Evolutionary conservation across 78 protist species (phyloP), one percentile per base, ranked within the genome.

Genomic region (Dictyostelium citrinum): DNA sequence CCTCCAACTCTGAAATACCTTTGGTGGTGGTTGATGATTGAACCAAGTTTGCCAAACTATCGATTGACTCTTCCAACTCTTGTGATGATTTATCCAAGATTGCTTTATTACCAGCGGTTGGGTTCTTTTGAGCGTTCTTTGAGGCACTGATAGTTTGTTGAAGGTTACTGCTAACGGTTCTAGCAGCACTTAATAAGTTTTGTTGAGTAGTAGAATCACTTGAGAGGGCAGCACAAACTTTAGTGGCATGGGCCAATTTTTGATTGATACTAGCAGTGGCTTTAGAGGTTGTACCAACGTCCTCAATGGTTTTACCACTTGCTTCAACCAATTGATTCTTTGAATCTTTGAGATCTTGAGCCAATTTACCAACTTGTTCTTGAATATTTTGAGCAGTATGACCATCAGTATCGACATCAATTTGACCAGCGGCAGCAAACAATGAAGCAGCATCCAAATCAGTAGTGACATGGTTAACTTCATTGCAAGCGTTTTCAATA

Each of bases 391-490:
- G 77, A 22, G 92, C 61, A 0, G 92, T 39, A 8, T 17, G 39
- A 9, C 49, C 43, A 70, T 71, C 61, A 14, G 64, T 81, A 10
- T 68, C 83, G 29, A 68, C 88, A 41, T 91, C 91, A 43, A 91
- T 79, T 82, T 91, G 95, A 83, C 95, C 95, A 20, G 95, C 90
- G 24, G 95, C 95, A 7, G 95, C 95, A 82, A 83, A 91, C 43
- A 91, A 68, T 35, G 95, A 83, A 27, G 95, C 90, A 31, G 95
- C 90, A 84, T 91, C 95, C 1, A 91, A 70, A 67, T 91, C 95
- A 2, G 90, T 79, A n/a, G 84, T 82, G 64, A 83, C 78, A 10
- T 61, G 60, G 12, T 67, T 82, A 72, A 91, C 77, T 75, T 58
- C 75, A 33, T 91, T 60, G 12, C 83, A 29, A 24, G 95, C 95